Percentiles rank a stretch among this genome's conserved stretches.
phyloP scores from a whole-genome alignment of 192 early-diverging fungal species.

The Thamnidium elegans region DNA sequence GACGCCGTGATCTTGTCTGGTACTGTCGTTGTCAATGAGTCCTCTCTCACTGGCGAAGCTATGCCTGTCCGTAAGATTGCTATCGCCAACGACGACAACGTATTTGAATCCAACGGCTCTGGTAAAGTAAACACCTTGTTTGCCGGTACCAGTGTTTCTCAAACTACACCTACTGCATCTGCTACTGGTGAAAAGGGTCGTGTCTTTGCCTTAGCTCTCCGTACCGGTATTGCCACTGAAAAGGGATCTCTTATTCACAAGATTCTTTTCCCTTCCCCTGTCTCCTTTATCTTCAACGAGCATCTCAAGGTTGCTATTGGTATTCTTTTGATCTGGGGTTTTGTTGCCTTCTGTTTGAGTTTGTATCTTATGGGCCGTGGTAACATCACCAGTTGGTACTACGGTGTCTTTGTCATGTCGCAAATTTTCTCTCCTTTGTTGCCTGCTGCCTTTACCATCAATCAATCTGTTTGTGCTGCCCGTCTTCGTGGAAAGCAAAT shows the following conservation, averaged over 20 bases:
- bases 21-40: slow-evolving; percentile 72
- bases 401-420: slow-evolving; percentile 72
- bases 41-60: slow-evolving; percentile 75
- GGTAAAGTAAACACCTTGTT: slow-evolving; percentile 61
- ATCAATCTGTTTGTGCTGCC: slow-evolving; percentile 65
- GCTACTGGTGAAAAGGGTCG: slow-evolving; percentile 3
- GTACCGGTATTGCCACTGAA: slow-evolving; percentile 64
- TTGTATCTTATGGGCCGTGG: slow-evolving; percentile 59
- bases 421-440: slow-evolving; percentile 67
- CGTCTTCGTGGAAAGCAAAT: slow-evolving; percentile 63
- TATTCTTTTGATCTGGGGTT: slow-evolving; percentile 65
- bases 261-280: slow-evolving; percentile 67
- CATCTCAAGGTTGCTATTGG: slow-evolving; percentile 70
- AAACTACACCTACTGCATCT: slow-evolving; percentile 40
- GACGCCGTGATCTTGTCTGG: slow-evolving; percentile 69
- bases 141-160: slow-evolving; percentile 67
- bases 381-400: slow-evolving; percentile 68
- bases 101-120: slow-evolving; percentile 37
- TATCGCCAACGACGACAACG: slow-evolving; percentile 49
- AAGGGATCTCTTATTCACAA: slow-evolving; percentile 73
- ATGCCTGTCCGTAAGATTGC: slow-evolving; percentile 76
- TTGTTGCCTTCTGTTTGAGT: slow-evolving; percentile 52
- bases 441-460: slow-evolving; percentile 72
- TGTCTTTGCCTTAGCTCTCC: slow-evolving; percentile 58
- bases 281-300: slow-evolving; percentile 78